A percentile compares a stretch with the other conserved stretches of the same genome.
These are phyloP conservation scores for Rhynchospora pubera DNA, from an alignment of 176 grass and related monocot species.

Conservation along the genomic window DNA sequence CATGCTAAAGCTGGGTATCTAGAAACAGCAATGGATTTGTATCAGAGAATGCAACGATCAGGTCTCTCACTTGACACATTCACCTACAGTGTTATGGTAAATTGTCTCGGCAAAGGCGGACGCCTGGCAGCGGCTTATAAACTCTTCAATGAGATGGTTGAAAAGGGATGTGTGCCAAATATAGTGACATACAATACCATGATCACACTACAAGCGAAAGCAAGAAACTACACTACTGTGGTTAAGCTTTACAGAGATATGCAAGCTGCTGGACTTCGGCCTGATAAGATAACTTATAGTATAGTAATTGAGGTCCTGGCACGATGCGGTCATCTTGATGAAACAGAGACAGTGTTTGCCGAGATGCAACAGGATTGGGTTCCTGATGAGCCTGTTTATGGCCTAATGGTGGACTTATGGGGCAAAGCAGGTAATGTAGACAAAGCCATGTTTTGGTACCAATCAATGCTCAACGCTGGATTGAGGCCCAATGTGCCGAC, in stretches of 20 bases:
- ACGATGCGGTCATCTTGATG: slow-evolving; percentile 70
- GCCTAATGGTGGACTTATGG: slow-evolving; percentile 91
- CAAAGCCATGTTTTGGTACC: slow-evolving; percentile 71
- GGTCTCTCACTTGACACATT: slow-evolving; percentile 84
- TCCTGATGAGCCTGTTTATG: slow-evolving; percentile 91
- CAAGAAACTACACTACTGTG: slow-evolving; percentile 75
- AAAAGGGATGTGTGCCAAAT: slow-evolving; percentile 80
- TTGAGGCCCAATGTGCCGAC: slow-evolving; percentile 85
- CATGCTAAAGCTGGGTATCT: slow-evolving; percentile 92
- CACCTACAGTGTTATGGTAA: slow-evolving; percentile 97
- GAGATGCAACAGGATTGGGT: slow-evolving; percentile 87
- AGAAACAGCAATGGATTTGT: slow-evolving; percentile 71
- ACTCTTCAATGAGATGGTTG: slow-evolving; percentile 89
- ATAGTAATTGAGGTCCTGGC: slow-evolving; percentile 92
- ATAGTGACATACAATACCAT: slow-evolving; percentile 97
- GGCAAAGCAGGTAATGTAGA: slow-evolving; percentile 87
- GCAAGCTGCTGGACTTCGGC: slow-evolving; percentile 84
- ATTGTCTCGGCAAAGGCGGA: slow-evolving; percentile 89
- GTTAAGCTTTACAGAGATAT: slow-evolving; percentile 96
- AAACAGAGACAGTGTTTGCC: slow-evolving; percentile 69
- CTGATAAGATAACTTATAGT: slow-evolving; percentile 97
- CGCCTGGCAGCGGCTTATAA: slow-evolving; percentile 61
- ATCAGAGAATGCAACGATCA: slow-evolving; percentile 66
- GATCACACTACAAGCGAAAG: slow-evolving; percentile 87
- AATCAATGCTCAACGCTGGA: slow-evolving; percentile 76